Evolutionary conservation across 176 grass and related monocot species (phyloP).

Genomic region (Zoysia pacifica): DNA sequence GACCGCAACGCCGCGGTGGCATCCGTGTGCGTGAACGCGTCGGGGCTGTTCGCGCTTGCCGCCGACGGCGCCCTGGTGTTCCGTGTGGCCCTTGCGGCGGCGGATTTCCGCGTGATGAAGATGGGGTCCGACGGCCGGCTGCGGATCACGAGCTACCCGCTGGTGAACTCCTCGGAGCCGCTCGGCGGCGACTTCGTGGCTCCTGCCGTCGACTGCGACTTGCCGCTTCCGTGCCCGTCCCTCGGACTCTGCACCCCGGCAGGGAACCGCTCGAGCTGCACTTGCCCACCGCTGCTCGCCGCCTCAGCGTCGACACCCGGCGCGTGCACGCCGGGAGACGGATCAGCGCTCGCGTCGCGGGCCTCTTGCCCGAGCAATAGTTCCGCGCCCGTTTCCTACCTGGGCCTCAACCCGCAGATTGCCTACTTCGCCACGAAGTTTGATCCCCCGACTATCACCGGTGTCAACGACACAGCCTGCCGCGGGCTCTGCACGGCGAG

Average conservation of each 20-base stretch:
- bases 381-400: constrained; percentile 38
- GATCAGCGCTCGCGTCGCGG: constrained; percentile 55
- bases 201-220: constrained; percentile 58
- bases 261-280: constrained; percentile 60
- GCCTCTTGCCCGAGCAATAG: constrained; percentile 29
- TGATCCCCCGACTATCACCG: constrained; percentile 36
- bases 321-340: constrained; percentile 63
- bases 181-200: constrained; percentile 50
- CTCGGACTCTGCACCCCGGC: constrained; percentile 51
- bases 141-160: constrained; percentile 51
- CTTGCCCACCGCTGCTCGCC: constrained; percentile 55
- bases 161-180: constrained; percentile 58
- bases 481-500: constrained; percentile 62
- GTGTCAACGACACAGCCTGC: constrained; percentile 41
- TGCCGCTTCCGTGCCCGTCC: constrained; percentile 55
- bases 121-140: constrained; percentile 55
- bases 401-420: constrained; percentile 40
- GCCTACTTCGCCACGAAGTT: constrained; percentile 72
- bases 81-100: constrained; percentile 27
- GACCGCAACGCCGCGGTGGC: constrained; percentile 47
- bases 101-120: constrained; percentile 59
- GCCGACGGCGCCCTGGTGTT: constrained; percentile 47
- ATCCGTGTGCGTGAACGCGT: constrained; percentile 61
- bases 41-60: constrained; percentile 52
- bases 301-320: constrained; percentile 20